Evolutionary conservation across 2,329 filamentous ascomycete genomes (phyloP).

Genomic region (Xylaria multiplex): DNA sequence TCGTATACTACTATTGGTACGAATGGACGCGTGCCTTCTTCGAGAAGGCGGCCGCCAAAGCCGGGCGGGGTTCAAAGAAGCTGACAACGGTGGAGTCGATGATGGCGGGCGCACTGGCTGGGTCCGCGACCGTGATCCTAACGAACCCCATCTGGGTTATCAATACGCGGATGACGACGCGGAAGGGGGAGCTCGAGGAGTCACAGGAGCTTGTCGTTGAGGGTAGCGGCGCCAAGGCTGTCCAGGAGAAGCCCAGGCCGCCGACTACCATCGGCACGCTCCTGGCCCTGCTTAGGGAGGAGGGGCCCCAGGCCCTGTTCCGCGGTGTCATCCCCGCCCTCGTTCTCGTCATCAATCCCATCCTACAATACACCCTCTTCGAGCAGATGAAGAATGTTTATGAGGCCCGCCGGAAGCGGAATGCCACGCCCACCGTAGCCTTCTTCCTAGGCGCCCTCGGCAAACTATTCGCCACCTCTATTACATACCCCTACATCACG

Average conservation of each 20-base stretch:
- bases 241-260: constrained; percentile 56
- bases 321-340: constrained; percentile 91
- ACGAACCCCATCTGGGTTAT: constrained; percentile 99
- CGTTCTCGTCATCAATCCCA: constrained; percentile 96
- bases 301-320: constrained; percentile 87
- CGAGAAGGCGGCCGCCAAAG: constrained; percentile 77
- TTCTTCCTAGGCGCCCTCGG: constrained; percentile 93
- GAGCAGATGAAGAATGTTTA: constrained; percentile 95
- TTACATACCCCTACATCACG: constrained; percentile 99
- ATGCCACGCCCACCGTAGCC: constrained; percentile 84
- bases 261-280: constrained; percentile 85
- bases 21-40: constrained; percentile 94
- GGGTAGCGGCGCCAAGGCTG: constrained; percentile 48
- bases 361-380: constrained; percentile 97
- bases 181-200: constrained; percentile 65
- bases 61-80: constrained; percentile 79
- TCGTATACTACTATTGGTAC: constrained; percentile 99
- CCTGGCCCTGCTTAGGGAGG: constrained; percentile 80
- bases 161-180: constrained; percentile 97
- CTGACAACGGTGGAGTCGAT: constrained; percentile 94
- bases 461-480: constrained; percentile 91
- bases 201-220: constrained; percentile 53
- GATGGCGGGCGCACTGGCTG: constrained; percentile 92
- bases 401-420: constrained; percentile 69
- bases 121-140: constrained; percentile 90